Conservation (phyloP, 352 stramenopile genomes). For the Phytophthora foliorum region DNA sequence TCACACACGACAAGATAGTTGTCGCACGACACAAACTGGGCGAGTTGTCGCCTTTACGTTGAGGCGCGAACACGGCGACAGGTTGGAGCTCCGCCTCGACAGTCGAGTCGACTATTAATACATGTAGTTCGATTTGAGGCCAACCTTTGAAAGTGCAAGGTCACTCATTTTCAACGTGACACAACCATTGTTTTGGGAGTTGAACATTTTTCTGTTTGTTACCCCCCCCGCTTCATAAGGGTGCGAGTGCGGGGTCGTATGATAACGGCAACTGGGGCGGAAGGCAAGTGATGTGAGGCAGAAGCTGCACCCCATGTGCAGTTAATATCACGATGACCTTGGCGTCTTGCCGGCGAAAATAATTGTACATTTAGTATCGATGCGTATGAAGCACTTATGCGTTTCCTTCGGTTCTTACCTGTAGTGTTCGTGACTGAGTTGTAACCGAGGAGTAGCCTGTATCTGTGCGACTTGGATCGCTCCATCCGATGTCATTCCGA, state of each 20-base stretch:
- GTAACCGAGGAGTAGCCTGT: not conserved
- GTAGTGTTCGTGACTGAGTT: too few relatives aligned
- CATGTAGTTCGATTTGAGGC: too few relatives aligned
- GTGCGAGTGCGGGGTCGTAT: too few relatives aligned
- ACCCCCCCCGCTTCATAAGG: too few relatives aligned
- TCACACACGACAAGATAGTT: not conserved
- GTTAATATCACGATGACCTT: too few relatives aligned
- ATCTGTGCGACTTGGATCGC: not conserved
- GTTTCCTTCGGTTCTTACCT: not conserved
- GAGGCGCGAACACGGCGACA: conserved; percentile 12
- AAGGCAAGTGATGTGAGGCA: too few relatives aligned
- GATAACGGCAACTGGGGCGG: too few relatives aligned
- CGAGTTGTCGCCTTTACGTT: conserved; percentile 16
- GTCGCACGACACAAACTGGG: conserved; percentile 15
- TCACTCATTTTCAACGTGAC: too few relatives aligned
- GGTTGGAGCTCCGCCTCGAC: conserved; percentile 16
- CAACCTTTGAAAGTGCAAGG: too few relatives aligned
- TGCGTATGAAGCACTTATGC: not conserved
- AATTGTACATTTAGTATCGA: not conserved
- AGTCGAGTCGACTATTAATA: conserved; percentile 4
- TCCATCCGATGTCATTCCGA: conserved; percentile 12
- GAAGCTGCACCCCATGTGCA: too few relatives aligned
- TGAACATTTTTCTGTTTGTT: too few relatives aligned
- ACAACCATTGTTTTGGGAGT: too few relatives aligned
- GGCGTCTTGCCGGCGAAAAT: not conserved